Evolutionary conservation across 2,329 filamentous ascomycete genomes (phyloP), one percentile per base, ranked within the genome.

Genomic region (Fusarium nurragi): DNA sequence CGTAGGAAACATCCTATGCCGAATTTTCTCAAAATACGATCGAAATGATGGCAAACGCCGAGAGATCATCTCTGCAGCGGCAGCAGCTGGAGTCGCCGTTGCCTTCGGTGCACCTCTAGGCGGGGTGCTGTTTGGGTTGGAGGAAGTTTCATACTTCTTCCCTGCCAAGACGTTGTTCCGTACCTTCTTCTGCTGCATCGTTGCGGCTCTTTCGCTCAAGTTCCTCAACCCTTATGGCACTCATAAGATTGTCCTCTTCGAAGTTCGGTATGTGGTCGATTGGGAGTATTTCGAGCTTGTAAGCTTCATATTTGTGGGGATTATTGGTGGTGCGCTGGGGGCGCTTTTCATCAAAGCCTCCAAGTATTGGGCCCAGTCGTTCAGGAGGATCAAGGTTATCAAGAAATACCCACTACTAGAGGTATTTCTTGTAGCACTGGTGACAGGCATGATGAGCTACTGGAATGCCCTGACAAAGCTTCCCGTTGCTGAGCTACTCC

Each of bases 181-280:
- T 50, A 98, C 95, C 0, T 99, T 99, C 77, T 98, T 98, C 78
- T 98, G 94, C 81, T 98, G 94, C 77, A 98, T 98, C 70, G 90
- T 91, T 28, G 94, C 95, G 2, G 93, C 95, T 0, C 79, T 99
- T 30, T 94, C 94, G 2, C 82, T 99, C 69, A 97, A 97, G 73
- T 97, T 97, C 68, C 82, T 98, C 34, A 96, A 99, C 71, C 95
- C 95, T 0, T 99, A 98, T 71, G 94, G 94, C 26, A 98, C 94
- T 0, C 89, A 91, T 74, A 98, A 99, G 79, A 97, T 99, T 64
- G 95, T 99, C 69, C 85, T 98, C 73, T 99, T 99, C 75, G 89
- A 98, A 76, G 93, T 99, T 47, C 88, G 94, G 12, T 99, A 98
- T 74, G 77, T 92, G 12, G 86, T 89, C 2, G 94, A 98, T 74